A percentile compares a stretch with the other conserved stretches of the same genome.
Conservation (phyloP, 345 rosid species). For the Citrus inodora region DNA sequence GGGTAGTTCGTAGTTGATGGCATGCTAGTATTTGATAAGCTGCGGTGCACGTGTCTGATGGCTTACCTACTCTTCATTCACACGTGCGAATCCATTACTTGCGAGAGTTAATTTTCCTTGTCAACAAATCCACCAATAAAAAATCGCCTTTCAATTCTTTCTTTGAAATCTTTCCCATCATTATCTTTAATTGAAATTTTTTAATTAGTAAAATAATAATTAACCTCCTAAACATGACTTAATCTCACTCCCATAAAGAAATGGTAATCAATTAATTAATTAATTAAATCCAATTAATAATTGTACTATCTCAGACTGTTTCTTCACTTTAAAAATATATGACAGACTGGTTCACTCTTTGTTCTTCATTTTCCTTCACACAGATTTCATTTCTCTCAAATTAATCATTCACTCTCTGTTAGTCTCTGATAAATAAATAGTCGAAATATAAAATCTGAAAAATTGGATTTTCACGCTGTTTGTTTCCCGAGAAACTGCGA, state of each 20-base stretch:
- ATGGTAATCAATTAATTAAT: not conserved
- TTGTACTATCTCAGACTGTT: not conserved
- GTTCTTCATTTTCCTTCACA: not conserved
- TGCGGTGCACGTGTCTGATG: not conserved
- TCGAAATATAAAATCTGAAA: not conserved
- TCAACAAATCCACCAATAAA: slow-evolving; percentile 11
- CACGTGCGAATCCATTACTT: slow-evolving; percentile 17
- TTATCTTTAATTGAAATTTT: not conserved
- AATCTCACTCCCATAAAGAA: not conserved
- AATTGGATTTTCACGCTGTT: not conserved
- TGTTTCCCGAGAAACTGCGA: slow-evolving; percentile 1
- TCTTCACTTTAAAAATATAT: not conserved
- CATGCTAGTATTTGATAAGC: not conserved
- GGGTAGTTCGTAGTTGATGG: too few species aligned
- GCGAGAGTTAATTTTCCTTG: not conserved
- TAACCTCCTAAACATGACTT: not conserved
- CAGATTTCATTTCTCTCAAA: slow-evolving; percentile 1
- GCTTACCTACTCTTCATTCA: slow-evolving; percentile 2
- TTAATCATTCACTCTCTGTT: not conserved
- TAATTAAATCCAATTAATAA: not conserved
- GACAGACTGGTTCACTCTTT: slow-evolving; percentile 12
- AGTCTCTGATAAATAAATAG: too few species aligned
- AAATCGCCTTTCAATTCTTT: not conserved
- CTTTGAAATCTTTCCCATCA: not conserved
- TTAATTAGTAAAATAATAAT: not conserved